A percentile compares a stretch with the other conserved stretches of the same genome.
phyloP scores from a whole-genome alignment of 1,139 yeast species.

The Taphrina confusa region DNA sequence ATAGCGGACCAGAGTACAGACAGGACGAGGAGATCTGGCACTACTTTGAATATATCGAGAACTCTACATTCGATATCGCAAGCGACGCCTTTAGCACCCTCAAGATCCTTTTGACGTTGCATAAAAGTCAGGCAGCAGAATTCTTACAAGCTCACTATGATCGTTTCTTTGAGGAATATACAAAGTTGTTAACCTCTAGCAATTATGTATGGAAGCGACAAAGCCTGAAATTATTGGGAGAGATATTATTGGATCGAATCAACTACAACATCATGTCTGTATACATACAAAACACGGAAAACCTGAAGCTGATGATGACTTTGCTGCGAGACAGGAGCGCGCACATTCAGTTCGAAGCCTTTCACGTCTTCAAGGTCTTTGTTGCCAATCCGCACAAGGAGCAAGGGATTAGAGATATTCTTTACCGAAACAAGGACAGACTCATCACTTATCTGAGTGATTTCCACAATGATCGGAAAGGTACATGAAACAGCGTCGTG shows the following conservation, averaged over 20 bases:
- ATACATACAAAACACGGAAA: constrained; percentile 78
- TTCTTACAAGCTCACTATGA: constrained; percentile 54
- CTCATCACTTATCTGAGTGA: constrained; percentile 67
- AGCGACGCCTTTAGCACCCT: constrained; percentile 80
- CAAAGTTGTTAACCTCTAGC: constrained; percentile 57
- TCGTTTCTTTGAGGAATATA: constrained; percentile 32
- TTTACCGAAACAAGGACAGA: constrained; percentile 78
- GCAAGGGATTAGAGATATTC: constrained; percentile 73
- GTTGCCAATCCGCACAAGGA: constrained; percentile 93
- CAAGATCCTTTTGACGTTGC: constrained; percentile 58
- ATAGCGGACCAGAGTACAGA: background rate
- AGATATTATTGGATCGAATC: constrained; percentile 70
- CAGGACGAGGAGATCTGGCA: constrained; percentile 65
- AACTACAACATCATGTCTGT: constrained; percentile 72
- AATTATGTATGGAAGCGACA: constrained; percentile 93
- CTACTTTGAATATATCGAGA: constrained; percentile 73
- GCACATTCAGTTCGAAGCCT: constrained; percentile 85
- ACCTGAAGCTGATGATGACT: constrained; percentile 81
- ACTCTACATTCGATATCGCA: constrained; percentile 80
- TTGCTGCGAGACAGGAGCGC: constrained; percentile 83
- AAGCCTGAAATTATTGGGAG: constrained; percentile 73
- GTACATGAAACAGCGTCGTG: background rate
- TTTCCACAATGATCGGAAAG: constrained; percentile 59
- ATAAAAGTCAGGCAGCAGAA: constrained; percentile 67
- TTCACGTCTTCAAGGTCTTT: constrained; percentile 82